These are phyloP conservation scores for Chaetomiaceae sp. DNA, from an alignment of 2,329 filamentous ascomycete species.

Conservation along the genomic window DNA sequence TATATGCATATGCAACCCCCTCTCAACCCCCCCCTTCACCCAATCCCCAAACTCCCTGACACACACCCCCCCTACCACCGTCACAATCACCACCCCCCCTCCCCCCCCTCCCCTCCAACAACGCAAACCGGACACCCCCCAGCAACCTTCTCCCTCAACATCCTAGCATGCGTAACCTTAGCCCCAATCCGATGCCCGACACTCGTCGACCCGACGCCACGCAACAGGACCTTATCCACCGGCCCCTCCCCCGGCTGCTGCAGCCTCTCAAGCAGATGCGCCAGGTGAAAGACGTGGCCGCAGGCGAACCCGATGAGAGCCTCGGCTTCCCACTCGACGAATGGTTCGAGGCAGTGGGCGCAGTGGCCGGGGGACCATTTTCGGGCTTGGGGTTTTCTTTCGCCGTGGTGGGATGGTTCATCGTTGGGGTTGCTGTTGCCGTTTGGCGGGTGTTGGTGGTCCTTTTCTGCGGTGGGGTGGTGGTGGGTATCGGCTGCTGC, in stretches of 20 bases:
- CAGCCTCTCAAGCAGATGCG: conserved; percentile 59
- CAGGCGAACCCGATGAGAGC: conserved; percentile 77
- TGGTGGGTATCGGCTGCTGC: not conserved
- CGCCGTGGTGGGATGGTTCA: not conserved
- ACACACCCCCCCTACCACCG: not conserved
- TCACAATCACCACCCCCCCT: not conserved
- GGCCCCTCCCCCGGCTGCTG: conserved; percentile 41
- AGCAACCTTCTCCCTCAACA: conserved; percentile 66
- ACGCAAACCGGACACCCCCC: conserved; percentile 59
- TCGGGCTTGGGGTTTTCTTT: conserved; percentile 7
- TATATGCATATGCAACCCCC: no score
- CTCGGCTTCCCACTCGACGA: conserved; percentile 60
- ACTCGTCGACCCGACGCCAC: conserved; percentile 38
- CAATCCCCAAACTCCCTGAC: not conserved
- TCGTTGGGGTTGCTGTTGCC: not conserved
- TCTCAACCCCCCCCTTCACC: no score
- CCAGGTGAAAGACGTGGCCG: conserved; percentile 74
- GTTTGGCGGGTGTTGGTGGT: not conserved
- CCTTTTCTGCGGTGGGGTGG: not conserved
- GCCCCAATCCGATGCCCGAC: conserved; percentile 60
- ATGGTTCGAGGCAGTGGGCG: conserved; percentile 51
- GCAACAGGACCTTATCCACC: conserved; percentile 41
- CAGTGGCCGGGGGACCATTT: conserved; percentile 51
- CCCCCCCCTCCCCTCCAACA: conserved; percentile 17
- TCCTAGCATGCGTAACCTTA: conserved; percentile 80